These are phyloP conservation scores for Calcarisporium arbuscula DNA, from an alignment of 2,329 filamentous ascomycete species.

Conservation along the genomic window DNA sequence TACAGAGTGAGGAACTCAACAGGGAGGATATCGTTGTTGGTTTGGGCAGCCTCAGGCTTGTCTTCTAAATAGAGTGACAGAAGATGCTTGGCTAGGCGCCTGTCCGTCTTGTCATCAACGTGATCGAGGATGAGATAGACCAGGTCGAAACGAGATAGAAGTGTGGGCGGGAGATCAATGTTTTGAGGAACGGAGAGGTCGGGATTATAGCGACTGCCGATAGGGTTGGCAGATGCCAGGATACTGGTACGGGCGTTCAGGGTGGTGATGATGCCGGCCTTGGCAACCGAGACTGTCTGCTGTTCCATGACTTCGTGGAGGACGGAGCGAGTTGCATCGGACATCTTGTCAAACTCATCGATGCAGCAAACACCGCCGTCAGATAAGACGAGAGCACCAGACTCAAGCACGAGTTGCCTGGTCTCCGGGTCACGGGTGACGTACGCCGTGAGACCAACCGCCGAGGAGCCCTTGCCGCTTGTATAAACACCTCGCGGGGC, in stretches of 20 bases:
- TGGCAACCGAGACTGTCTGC: constrained; percentile 77
- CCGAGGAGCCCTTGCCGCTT: constrained; percentile 73
- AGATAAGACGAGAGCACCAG: constrained; percentile 70
- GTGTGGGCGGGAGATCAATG: constrained; percentile 91
- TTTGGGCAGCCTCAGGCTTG: constrained; percentile 74
- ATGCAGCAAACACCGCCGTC: constrained; percentile 82
- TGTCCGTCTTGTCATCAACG: constrained; percentile 83
- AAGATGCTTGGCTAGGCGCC: constrained; percentile 83
- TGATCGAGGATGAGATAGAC: constrained; percentile 95
- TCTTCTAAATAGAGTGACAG: constrained; percentile 97
- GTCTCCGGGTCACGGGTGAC: constrained; percentile 77
- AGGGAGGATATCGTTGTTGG: constrained; percentile 72
- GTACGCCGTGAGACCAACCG: constrained; percentile 74
- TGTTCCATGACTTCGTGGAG: constrained; percentile 88
- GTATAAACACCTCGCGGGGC: constrained; percentile 83
- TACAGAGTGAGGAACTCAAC: constrained; percentile 95
- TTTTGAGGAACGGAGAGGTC: constrained; percentile 95
- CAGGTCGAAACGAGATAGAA: constrained; percentile 92
- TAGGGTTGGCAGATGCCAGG: constrained; percentile 93
- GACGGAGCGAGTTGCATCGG: constrained; percentile 69
- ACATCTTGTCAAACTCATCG: constrained; percentile 85
- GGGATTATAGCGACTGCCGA: constrained; percentile 95
- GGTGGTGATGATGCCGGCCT: constrained; percentile 94
- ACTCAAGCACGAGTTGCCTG: constrained; percentile 73
- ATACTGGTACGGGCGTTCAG: constrained; percentile 94